Evolutionary conservation across 2,329 filamentous ascomycete species (phyloP).

Genomic region (Penicillium hesseltinei): DNA sequence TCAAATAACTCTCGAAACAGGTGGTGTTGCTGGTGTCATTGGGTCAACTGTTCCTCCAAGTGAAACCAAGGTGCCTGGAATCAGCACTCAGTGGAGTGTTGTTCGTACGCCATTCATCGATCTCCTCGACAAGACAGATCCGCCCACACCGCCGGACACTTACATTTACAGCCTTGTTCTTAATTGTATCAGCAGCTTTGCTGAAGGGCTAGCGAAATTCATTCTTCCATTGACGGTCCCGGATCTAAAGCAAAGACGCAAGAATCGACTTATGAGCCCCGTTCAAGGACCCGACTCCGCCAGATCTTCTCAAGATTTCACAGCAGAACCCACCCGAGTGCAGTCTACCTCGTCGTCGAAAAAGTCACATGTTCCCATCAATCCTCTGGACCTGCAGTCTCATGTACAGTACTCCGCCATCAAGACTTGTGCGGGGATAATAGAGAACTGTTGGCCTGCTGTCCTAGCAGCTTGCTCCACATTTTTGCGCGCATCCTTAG

Average conservation of each 20-base stretch:
- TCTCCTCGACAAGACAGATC: slow-evolving; percentile 86
- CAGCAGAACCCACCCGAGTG: slow-evolving; percentile 28
- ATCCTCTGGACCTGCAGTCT: slow-evolving; percentile 73
- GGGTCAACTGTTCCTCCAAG: slow-evolving; percentile 66
- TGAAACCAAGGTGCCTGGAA: slow-evolving; percentile 66
- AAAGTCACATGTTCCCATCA: slow-evolving; percentile 59
- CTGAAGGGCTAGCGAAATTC: slow-evolving; percentile 89
- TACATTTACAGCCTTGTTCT: slow-evolving; percentile 90
- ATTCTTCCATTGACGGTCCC: slow-evolving; percentile 87
- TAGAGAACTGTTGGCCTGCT: slow-evolving; percentile 93
- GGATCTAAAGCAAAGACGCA: slow-evolving; percentile 58
- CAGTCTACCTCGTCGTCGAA: slow-evolving; percentile 25
- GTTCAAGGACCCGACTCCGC: slow-evolving; percentile 38
- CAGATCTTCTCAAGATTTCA: slow-evolving; percentile 30
- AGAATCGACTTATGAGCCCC: slow-evolving; percentile 36
- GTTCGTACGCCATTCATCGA: slow-evolving; percentile 87
- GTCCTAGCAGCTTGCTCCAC: slow-evolving; percentile 93
- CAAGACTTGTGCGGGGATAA: slow-evolving; percentile 73
- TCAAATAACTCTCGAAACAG: slow-evolving; percentile 84
- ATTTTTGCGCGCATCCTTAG: slow-evolving; percentile 86
- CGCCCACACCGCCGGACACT: slow-evolving; percentile 80
- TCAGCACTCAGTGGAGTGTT: slow-evolving; percentile 88
- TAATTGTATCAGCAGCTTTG: slow-evolving; percentile 83
- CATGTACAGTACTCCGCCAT: slow-evolving; percentile 71
- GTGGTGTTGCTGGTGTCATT: slow-evolving; percentile 84